Percentiles rank a stretch among this genome's conserved stretches.
phyloP scores from a whole-genome alignment of 768 basidiomycete genomes.

The Russula sp. region DNA sequence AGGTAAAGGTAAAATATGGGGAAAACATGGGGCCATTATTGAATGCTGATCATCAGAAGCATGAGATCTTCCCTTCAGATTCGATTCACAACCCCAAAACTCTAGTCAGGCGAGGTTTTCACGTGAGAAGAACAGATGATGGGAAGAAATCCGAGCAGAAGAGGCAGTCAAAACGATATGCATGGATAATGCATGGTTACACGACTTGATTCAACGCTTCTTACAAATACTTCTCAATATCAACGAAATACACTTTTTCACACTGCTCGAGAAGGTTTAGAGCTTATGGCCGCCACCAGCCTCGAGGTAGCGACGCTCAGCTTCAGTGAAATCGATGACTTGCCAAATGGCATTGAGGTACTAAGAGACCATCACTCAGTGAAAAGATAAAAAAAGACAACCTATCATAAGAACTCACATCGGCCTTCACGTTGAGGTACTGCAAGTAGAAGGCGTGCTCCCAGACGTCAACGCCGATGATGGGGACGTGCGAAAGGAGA shows the following conservation, averaged over 20 bases:
- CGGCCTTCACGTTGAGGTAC: slow-evolving; percentile 91
- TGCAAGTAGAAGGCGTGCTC: slow-evolving; percentile 97
- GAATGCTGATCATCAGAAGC: background rate
- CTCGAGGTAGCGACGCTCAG: slow-evolving; percentile 60
- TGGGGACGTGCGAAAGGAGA: slow-evolving; percentile 66
- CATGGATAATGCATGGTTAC: background rate
- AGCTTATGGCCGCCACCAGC: slow-evolving; percentile 41
- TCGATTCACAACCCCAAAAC: background rate
- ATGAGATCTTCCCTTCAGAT: background rate
- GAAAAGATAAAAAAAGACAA: background rate
- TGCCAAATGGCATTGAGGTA: slow-evolving; percentile 78
- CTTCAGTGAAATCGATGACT: slow-evolving; percentile 71
- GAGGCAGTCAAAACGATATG: background rate
- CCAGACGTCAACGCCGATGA: slow-evolving; percentile 94
- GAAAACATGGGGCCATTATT: background rate
- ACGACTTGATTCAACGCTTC: background rate
- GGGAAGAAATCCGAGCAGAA: background rate
- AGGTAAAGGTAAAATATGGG: background rate
- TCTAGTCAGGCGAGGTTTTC: background rate
- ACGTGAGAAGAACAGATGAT: background rate
- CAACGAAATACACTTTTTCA: slow-evolving; percentile 12
- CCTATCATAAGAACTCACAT: slow-evolving; percentile 53
- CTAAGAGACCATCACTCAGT: slow-evolving; percentile 37
- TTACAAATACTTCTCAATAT: slow-evolving; percentile 3
- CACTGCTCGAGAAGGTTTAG: slow-evolving; percentile 30